Evolutionary conservation across 1,284 basidiomycete genomes (phyloP).

Genomic region (Ganoderma lingzhi): DNA sequence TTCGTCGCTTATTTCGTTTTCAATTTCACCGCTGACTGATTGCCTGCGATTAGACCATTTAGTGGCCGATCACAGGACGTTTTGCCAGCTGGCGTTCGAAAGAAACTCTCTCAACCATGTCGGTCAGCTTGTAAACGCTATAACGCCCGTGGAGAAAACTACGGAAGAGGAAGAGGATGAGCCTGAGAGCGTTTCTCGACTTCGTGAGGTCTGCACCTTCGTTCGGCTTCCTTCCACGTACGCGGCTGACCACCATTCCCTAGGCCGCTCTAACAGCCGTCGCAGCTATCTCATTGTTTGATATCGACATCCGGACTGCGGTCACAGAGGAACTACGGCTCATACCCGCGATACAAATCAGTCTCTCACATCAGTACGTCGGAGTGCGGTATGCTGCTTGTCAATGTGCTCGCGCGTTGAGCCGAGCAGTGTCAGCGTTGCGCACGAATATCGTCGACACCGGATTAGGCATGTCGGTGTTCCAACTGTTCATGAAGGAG

Average conservation of each 20-base stretch:
- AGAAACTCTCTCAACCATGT: conserved; percentile 65
- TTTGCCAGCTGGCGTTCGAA: conserved; percentile 72
- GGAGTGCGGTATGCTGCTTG: conserved; percentile 87
- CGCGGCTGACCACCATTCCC: neutral
- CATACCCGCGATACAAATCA: conserved; percentile 63
- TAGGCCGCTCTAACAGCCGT: conserved; percentile 77
- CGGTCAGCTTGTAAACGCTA: conserved; percentile 54
- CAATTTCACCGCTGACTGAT: neutral
- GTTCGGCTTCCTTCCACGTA: neutral
- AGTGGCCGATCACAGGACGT: conserved; percentile 70
- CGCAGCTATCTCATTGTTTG: conserved; percentile 73
- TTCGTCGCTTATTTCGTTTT: neutral
- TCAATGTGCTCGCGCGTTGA: conserved; percentile 84
- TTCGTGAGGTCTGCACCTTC: conserved; percentile 65
- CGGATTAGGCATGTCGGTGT: conserved; percentile 77
- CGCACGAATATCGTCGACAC: conserved; percentile 86
- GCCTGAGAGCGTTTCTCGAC: conserved; percentile 60
- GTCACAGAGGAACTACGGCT: conserved; percentile 64
- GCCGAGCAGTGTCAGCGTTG: conserved; percentile 79
- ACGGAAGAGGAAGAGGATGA: conserved; percentile 66
- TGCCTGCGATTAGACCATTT: conserved; percentile 61
- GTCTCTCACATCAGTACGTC: conserved; percentile 67
- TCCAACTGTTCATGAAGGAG: conserved; percentile 60
- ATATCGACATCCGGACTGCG: conserved; percentile 73
- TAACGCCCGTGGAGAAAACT: conserved; percentile 55